Base-by-base conservation (phyloP, 1,284 basidiomycete species). In the Psilocybe mexicana region DNA sequence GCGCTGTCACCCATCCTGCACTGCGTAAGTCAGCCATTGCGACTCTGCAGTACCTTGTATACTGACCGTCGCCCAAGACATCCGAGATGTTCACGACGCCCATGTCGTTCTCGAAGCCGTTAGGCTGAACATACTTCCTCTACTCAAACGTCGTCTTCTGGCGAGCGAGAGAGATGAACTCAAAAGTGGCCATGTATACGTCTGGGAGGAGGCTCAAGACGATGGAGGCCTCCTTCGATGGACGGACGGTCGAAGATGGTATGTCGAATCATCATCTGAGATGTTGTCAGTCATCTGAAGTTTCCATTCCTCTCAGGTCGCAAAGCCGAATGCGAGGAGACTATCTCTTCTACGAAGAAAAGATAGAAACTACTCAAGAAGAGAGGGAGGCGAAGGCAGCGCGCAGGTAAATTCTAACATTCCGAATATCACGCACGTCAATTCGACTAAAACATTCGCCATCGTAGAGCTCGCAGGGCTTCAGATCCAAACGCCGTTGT, bases 311-410 rank as follows among this genome's bases (percentile, higher is more conserved):
- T 23, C 36, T n/a, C 23, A 90, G 88, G 88, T 90, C 88, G 0
- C 88, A 90, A 68, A 90, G 88, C 70, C 75, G 87, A 58, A 89
- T 90, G 88, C 78, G 88, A n/a, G 88, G 88, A 6, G 88, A 89
- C 68, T 90, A 88, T 68, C 74, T 90, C 7, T 89, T 87, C 67
- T 90, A 90, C 63, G 88, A 91, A 68, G 88, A 90, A 68, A 90
- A 90, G 67, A 83, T 90, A 44, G 88, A 87, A 63, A 86, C 84
- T 0, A 90, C 88, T 0, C 82, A 86, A 61, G 88, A 87, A 63
- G 88, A 90, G 68, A 83, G 83, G 59, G 86, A 88, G 64, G 83
- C 85, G 0, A 90, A 90, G 66, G 88, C 88, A 52, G 85, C 84
- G 25, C 75, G 88, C 65, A 79, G 88, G 88, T 88, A 59, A 57